Evolutionary conservation across 768 basidiomycete genomes (phyloP), one percentile per base, ranked within the genome.

Genomic region (Pisolithus microcarpus): DNA sequence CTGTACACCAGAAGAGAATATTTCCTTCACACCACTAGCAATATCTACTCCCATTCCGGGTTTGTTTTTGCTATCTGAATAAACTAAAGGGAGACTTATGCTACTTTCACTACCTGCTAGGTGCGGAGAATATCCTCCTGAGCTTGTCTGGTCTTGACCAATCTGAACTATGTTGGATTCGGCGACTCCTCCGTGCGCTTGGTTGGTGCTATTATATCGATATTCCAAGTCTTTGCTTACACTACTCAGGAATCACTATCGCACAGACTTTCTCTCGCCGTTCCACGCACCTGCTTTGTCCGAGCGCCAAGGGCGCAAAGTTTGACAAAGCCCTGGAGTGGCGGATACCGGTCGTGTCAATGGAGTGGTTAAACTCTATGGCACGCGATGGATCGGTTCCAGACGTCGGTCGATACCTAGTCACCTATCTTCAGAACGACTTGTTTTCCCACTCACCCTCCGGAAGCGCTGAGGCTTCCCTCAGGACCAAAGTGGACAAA

Each of bases 251-350:
- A 10, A 75, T 83, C 36, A 74, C 61, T 4, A 70, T 81, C 1
- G 74, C 80, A 3, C 69, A 75, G 0, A 72, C 69, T n/a, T 85
- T 86, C 64, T 85, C 80, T 13, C 75, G 80, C 16, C 76, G 74
- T 10, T 79, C 84, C 2, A 93, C 92, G 0, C 88, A 95, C 57
- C 74, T 96, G 1, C 70, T 96, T 7, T 92, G 91, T 61, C 85
- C 87, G 0, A 74, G 80, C 6, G 79, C 75, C 0, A 69, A 63
- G 0, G 91, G 93, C 15, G 71, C 74, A 21, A 95, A 96, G 62
- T 89, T 79, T 46, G 78, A 83, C 15, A 90, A 85, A 63, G 91
- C 92, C 2, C 61, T 65, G 37, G 81, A 89, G 61, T 95, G 93
- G 92, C 75, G 74, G 13, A 77, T 86, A 7, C 82, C 84, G 0